phyloP scores from a whole-genome alignment of 2,329 filamentous ascomycete genomes.

The Phyllosticta citriasiana region DNA sequence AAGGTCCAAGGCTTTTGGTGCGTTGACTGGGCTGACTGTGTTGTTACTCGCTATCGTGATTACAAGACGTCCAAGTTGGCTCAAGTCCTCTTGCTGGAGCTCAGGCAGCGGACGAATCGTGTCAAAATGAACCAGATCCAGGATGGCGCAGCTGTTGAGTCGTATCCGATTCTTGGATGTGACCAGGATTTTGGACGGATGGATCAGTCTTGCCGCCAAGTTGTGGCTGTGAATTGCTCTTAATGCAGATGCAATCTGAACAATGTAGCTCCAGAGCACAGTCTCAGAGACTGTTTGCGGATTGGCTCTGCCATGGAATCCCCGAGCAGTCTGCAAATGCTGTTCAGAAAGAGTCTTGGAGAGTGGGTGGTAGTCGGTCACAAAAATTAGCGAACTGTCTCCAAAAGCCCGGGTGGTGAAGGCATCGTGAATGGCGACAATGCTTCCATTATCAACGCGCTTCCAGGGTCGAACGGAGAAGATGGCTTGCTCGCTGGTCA shows the following conservation, averaged over 20 bases:
- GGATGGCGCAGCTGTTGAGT: slow-evolving; percentile 75
- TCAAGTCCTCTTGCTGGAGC: slow-evolving; percentile 77
- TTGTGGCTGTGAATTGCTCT: slow-evolving; percentile 74
- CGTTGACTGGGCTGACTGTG: slow-evolving; percentile 49
- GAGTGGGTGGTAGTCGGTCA: slow-evolving; percentile 85
- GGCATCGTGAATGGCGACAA: slow-evolving; percentile 81
- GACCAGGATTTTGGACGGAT: slow-evolving; percentile 77
- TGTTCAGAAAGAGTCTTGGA: slow-evolving; percentile 83
- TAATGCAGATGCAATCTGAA: slow-evolving; percentile 80
- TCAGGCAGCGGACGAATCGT: slow-evolving; percentile 57
- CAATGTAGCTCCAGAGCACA: slow-evolving; percentile 81
- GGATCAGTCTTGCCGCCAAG: slow-evolving; percentile 76
- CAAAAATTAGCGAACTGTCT: slow-evolving; percentile 88
- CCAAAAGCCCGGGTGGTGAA: slow-evolving; percentile 91
- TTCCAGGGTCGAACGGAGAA: slow-evolving; percentile 83
- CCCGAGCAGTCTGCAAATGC: slow-evolving; percentile 45
- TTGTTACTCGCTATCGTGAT: slow-evolving; percentile 70
- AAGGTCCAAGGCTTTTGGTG: slow-evolving; percentile 38
- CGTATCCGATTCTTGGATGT: slow-evolving; percentile 86
- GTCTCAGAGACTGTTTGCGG: slow-evolving; percentile 32
- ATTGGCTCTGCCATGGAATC: slow-evolving; percentile 5
- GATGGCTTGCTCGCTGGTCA: slow-evolving; percentile 85
- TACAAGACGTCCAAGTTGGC: slow-evolving; percentile 74
- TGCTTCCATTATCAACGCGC: slow-evolving; percentile 65
- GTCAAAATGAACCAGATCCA: slow-evolving; percentile 84